Percentiles rank a stretch among this genome's conserved stretches.
These are phyloP conservation scores for Pythium brachiatum DNA, from an alignment of 352 stramenopile species.

Conservation along the genomic window DNA sequence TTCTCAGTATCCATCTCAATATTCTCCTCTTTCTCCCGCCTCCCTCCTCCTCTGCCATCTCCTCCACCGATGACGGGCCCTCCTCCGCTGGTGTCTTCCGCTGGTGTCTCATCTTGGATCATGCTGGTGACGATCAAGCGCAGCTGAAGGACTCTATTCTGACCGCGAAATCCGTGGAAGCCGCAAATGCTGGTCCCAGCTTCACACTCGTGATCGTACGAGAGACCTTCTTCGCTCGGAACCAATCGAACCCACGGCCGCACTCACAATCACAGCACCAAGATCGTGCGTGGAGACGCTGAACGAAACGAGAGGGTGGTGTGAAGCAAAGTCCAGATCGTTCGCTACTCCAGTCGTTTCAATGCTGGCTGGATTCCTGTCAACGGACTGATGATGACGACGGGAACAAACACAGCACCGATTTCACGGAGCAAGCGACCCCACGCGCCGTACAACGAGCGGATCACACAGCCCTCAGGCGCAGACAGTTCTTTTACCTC, in stretches of 20 bases:
- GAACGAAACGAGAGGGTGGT: conserved; percentile 1
- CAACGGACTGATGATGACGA: neutral
- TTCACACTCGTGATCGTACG: neutral
- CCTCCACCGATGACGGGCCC: no score
- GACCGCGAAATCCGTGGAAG: conserved; percentile 4
- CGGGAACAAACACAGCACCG: neutral
- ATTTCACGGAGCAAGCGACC: conserved; percentile 6
- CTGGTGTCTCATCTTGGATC: neutral
- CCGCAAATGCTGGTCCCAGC: neutral
- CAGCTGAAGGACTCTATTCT: neutral
- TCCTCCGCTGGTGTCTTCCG: no score
- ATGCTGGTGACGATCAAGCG: neutral
- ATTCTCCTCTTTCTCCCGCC: no score
- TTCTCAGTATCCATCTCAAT: no score
- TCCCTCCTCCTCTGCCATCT: no score
- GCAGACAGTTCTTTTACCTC: neutral
- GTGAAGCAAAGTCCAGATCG: neutral
- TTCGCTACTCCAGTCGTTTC: neutral
- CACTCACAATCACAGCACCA: conserved; percentile 1
- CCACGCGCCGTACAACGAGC: conserved; percentile 6
- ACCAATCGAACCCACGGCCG: conserved; percentile 10
- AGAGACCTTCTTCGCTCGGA: neutral
- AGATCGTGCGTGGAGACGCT: neutral
- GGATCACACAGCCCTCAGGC: conserved; percentile 1
- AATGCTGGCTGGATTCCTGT: no score